Conservation (phyloP, 1,139 yeast genomes). For the Geotrichum carabidarum region DNA sequence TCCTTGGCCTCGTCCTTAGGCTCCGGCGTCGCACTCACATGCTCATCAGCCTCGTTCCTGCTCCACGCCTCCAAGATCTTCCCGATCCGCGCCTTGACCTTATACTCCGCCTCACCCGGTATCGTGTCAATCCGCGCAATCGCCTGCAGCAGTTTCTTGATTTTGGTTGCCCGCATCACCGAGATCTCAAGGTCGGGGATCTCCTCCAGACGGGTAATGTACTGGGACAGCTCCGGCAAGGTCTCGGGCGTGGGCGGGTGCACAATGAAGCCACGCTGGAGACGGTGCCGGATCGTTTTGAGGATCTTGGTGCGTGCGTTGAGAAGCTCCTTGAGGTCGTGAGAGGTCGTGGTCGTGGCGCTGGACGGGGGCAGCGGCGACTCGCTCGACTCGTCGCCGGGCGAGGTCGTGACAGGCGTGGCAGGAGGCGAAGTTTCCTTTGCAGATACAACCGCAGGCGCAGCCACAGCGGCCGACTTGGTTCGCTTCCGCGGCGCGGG, state of each 20-base stretch:
- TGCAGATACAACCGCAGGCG: neutral
- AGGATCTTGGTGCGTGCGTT: slow-evolving; percentile 28
- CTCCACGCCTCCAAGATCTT: slow-evolving; percentile 33
- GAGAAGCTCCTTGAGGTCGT: slow-evolving; percentile 25
- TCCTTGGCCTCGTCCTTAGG: slow-evolving; percentile 14
- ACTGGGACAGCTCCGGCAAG: slow-evolving; percentile 26
- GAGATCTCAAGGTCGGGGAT: slow-evolving; percentile 34
- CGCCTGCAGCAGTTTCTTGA: slow-evolving; percentile 35
- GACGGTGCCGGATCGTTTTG: slow-evolving; percentile 30
- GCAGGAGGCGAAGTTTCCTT: neutral
- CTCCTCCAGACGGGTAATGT: slow-evolving; percentile 31
- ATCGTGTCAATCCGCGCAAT: slow-evolving; percentile 28
- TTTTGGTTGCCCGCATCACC: slow-evolving; percentile 36
- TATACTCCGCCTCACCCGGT: slow-evolving; percentile 29
- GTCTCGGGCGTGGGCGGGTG: slow-evolving; percentile 27
- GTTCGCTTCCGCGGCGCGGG: neutral
- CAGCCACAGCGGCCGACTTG: neutral
- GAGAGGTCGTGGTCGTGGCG: slow-evolving; percentile 20
- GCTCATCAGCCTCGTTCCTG: slow-evolving; percentile 13
- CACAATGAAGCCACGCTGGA: slow-evolving; percentile 35
- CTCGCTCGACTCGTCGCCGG: neutral
- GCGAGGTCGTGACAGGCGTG: neutral
- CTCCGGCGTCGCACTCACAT: neutral
- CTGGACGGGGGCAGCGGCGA: neutral
- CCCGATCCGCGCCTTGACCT: slow-evolving; percentile 29